Conservation (phyloP, 164 flowering plant species). For the Warburgia ugandensis region DNA sequence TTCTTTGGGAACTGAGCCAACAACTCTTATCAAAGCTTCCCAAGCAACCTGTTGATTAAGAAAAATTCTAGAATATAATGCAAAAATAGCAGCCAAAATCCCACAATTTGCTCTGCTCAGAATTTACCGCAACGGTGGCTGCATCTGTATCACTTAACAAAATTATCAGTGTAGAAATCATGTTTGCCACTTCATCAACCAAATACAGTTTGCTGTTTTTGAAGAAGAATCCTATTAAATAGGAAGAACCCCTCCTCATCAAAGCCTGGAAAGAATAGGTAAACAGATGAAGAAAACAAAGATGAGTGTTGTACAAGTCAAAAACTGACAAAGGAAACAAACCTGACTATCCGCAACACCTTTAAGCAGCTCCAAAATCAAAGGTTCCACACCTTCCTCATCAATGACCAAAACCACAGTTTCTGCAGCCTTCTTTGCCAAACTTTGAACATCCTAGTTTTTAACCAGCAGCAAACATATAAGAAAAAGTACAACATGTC, state of each 20-base stretch:
- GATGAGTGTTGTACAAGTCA: neutral
- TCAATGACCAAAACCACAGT: slow-evolving; percentile 92
- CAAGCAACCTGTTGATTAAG: slow-evolving; percentile 61
- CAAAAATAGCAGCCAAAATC: neutral
- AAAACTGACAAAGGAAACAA: slow-evolving; percentile 3
- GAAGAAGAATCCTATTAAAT: slow-evolving; percentile 85
- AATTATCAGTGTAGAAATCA: slow-evolving; percentile 79
- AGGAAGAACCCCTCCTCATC: slow-evolving; percentile 63
- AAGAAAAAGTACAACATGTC: neutral
- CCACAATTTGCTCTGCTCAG: neutral
- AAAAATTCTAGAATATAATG: slow-evolving; percentile 6
- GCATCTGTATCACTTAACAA: slow-evolving; percentile 90
- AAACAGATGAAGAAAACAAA: neutral
- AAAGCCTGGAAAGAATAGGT: slow-evolving; percentile 45
- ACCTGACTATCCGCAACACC: slow-evolving; percentile 82
- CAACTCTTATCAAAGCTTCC: slow-evolving; percentile 89
- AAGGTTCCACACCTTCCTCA: slow-evolving; percentile 82
- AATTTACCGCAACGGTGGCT: slow-evolving; percentile 63
- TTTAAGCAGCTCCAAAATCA: slow-evolving; percentile 80
- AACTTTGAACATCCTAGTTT: slow-evolving; percentile 59
- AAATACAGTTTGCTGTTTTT: slow-evolving; percentile 85
- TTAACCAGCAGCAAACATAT: slow-evolving; percentile 1
- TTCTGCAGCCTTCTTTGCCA: slow-evolving; percentile 95
- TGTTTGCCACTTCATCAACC: slow-evolving; percentile 91
- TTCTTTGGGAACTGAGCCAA: slow-evolving; percentile 86